Percentiles rank a stretch among this genome's conserved stretches.
Evolutionary conservation across 1,284 basidiomycete genomes (phyloP).

Genomic region (Bjerkandera adusta): DNA sequence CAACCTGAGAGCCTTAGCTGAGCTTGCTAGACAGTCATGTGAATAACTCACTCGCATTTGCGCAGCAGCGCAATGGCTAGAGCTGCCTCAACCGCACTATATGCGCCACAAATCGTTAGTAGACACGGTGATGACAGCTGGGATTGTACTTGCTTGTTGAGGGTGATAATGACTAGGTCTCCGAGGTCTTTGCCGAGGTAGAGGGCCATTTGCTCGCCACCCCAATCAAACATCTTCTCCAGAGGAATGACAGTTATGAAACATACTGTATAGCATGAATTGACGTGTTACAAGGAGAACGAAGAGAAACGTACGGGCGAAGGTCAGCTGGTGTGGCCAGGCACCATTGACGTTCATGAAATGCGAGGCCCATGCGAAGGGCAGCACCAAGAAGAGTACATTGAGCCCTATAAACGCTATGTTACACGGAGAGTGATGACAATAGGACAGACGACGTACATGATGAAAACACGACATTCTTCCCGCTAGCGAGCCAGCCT

Average conservation of each 20-base stretch:
- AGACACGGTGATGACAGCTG: background rate
- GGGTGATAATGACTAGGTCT: conserved; percentile 53
- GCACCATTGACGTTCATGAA: conserved; percentile 30
- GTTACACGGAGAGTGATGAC: background rate
- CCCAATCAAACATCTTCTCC: conserved; percentile 56
- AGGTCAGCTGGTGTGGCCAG: conserved; percentile 21
- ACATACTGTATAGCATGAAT: conserved; percentile 36
- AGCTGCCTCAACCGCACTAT: conserved; percentile 53
- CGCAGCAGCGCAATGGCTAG: conserved; percentile 62
- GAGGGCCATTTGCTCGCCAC: conserved; percentile 58
- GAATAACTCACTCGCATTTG: conserved; percentile 58
- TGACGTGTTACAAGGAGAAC: conserved; percentile 16
- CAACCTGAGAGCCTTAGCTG: conserved; percentile 34
- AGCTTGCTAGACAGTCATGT: background rate
- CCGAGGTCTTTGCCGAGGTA: conserved; percentile 58
- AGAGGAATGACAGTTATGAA: conserved; percentile 58
- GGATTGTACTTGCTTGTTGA: conserved; percentile 53
- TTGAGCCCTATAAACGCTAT: conserved; percentile 34
- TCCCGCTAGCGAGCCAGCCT: conserved; percentile 44
- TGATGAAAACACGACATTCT: conserved; percentile 46
- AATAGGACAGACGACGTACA: conserved; percentile 37
- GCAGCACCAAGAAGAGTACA: conserved; percentile 58
- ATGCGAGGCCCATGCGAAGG: conserved; percentile 62
- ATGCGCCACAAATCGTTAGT: too few relatives aligned
- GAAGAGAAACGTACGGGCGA: conserved; percentile 25